Base-by-base conservation (phyloP, 1,139 yeast genomes). In the Debaryomycetaceae sp. region DNA sequence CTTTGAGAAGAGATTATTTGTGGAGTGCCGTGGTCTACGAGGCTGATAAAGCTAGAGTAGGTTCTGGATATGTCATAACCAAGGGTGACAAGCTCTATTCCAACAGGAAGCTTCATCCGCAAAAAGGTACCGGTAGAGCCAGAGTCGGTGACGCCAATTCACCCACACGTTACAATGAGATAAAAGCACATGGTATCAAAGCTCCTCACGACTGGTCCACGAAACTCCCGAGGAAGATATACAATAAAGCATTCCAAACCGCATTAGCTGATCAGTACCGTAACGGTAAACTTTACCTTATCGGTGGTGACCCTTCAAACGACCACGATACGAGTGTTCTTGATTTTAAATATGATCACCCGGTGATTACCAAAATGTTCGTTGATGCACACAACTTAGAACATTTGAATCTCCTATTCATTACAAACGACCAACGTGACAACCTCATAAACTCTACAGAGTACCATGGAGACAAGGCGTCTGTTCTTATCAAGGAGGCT, bases 101-200 rank as follows among this genome's bases (percentile, higher is more conserved):
- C 24, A 81, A 95, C 64, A 78, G 80, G 59, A 93, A 93, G 64
- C 74, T 93, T 54, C 76, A 83, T 44, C 89, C 90, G 24, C 99
- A 93, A 68, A 93, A 93, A 69, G 98, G 99, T 52, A 72, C 90
- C 14, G 99, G 99, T 66, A 77, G 80, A 50, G 99, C 99, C 45
- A 85, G 99, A 75, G 85, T 83, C 48, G 99, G 99, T 71, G 97
- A 90, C 68, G 90, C 89, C 48, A 93, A 93, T 57, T 88, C 97
- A 22, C 99, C 99, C 39, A 87, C 84, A 45, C 81, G 96, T 68
- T 84, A 83, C 59, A 90, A 87, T 59, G 97, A 96, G 60, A 91
- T 93, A 41, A 78, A 87, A 53, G 98, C 98, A 0, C 83, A 87
- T 59, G 97, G 95, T 23, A 84, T 95, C 60, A 79, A 78, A 47